Percentiles rank a stretch among this genome's conserved stretches.
Conservation (phyloP, 2,329 filamentous ascomycete genomes). For the Colletotrichum tamarilloi region DNA sequence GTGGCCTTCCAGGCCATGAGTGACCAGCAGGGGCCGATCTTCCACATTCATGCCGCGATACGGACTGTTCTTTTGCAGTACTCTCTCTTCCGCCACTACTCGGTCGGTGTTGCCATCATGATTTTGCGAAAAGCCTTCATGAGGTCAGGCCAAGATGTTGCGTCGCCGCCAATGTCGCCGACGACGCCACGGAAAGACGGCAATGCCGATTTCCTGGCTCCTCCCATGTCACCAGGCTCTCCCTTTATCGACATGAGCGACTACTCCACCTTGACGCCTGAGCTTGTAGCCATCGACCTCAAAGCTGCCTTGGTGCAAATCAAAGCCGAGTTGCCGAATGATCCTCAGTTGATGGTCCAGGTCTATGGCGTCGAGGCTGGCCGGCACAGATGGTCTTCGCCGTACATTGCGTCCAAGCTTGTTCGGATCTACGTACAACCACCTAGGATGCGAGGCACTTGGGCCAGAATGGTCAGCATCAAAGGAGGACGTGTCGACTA, state of each 20-base stretch:
- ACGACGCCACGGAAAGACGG: conserved; percentile 42
- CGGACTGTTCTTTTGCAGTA: conserved; percentile 86
- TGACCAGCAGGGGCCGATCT: conserved; percentile 86
- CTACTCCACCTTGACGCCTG: conserved; percentile 53
- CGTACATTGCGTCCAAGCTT: conserved; percentile 81
- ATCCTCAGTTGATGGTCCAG: conserved; percentile 93
- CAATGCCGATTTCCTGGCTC: conserved; percentile 48
- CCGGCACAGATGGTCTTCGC: conserved; percentile 86
- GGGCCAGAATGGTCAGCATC: conserved; percentile 87
- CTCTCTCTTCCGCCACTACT: conserved; percentile 93
- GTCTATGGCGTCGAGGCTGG: conserved; percentile 85
- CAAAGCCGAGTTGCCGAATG: conserved; percentile 87
- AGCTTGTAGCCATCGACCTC: conserved; percentile 85
- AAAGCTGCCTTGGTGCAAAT: conserved; percentile 86
- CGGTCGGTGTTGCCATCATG: conserved; percentile 82
- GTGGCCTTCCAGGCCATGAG: conserved; percentile 86
- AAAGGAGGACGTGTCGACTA: conserved; percentile 85
- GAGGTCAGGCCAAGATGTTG: conserved; percentile 57
- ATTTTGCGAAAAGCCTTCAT: conserved; percentile 79
- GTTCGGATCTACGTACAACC: conserved; percentile 89
- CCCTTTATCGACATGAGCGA: conserved; percentile 44
- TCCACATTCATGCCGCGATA: conserved; percentile 86
- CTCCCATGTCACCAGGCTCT: conserved; percentile 49
- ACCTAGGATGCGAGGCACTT: conserved; percentile 83
- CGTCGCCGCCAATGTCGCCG: conserved; percentile 37